A percentile compares a stretch with the other conserved stretches of the same genome.
These are phyloP conservation scores for Triticum monococcum DNA, from an alignment of 176 grass and related monocot genomes.

Conservation along the genomic window DNA sequence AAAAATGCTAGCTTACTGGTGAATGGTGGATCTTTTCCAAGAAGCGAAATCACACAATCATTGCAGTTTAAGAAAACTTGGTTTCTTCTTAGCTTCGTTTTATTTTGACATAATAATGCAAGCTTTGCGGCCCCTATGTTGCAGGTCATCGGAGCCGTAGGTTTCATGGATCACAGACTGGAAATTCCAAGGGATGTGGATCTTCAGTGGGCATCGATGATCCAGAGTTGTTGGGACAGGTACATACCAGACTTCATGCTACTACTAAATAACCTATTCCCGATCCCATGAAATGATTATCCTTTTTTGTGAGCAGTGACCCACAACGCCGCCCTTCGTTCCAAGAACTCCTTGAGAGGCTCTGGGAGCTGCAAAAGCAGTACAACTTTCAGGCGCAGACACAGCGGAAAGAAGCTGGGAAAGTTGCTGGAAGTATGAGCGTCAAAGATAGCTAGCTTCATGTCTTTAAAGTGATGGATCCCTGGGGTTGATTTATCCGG, in stretches of 20 bases:
- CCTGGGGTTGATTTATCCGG: neutral
- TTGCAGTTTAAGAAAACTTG: neutral
- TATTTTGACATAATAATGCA: neutral
- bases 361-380: conserved; percentile 60
- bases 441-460: conserved; percentile 37
- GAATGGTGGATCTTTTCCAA: neutral
- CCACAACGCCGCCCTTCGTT: conserved; percentile 67
- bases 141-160: conserved; percentile 80
- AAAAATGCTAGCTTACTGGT: neutral
- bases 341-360: conserved; percentile 62
- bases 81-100: neutral
- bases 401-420: conserved; percentile 40
- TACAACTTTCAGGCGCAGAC: conserved; percentile 47
- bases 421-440: conserved; percentile 25
- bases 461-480: neutral
- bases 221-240: conserved; percentile 93
- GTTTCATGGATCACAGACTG: conserved; percentile 90
- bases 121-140: neutral
- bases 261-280: neutral
- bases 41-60: neutral
- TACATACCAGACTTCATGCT: neutral
- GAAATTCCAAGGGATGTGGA: conserved; percentile 71
- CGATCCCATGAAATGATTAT: neutral
- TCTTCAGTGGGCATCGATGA: conserved; percentile 71
- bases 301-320: conserved; percentile 47